Conservation (phyloP, 345 rosid genomes). For the Aethionema arabicum region DNA sequence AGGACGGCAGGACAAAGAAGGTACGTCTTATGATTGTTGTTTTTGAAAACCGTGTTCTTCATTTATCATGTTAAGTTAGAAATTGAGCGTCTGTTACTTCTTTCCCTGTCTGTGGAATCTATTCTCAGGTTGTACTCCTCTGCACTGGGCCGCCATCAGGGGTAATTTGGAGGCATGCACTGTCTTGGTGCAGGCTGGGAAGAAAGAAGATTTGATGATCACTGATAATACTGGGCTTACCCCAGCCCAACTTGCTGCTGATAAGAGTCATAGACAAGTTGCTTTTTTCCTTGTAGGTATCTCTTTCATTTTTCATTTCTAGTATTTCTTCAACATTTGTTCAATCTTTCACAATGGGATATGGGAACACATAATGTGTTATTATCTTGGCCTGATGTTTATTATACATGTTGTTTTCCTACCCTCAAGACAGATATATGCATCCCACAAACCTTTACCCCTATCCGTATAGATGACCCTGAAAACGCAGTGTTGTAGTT, state of each 20-base stretch:
- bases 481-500: conserved; percentile 1
- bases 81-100: neutral
- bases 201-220: conserved; percentile 85
- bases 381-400: conserved; percentile 13
- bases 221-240: conserved; percentile 93
- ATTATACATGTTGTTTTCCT: neutral
- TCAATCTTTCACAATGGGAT: conserved; percentile 8
- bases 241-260: conserved; percentile 98
- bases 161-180: conserved; percentile 99
- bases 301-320: conserved; percentile 35
- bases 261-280: conserved; percentile 97
- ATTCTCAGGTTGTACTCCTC: conserved; percentile 87
- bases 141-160: conserved; percentile 98
- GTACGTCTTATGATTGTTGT: conserved; percentile 33
- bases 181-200: conserved; percentile 96
- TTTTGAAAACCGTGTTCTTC: neutral
- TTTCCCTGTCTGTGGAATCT: conserved; percentile 18
- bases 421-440: conserved; percentile 7
- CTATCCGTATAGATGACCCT: neutral
- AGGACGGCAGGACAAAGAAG: conserved; percentile 98
- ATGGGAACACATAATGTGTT: conserved; percentile 9
- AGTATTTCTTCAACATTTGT: conserved; percentile 26
- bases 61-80: neutral
- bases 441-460: conserved; percentile 19
- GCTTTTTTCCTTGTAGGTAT: conserved; percentile 96